Evolutionary conservation across 768 basidiomycete species (phyloP).

Genomic region (Mycena leptocephala): DNA sequence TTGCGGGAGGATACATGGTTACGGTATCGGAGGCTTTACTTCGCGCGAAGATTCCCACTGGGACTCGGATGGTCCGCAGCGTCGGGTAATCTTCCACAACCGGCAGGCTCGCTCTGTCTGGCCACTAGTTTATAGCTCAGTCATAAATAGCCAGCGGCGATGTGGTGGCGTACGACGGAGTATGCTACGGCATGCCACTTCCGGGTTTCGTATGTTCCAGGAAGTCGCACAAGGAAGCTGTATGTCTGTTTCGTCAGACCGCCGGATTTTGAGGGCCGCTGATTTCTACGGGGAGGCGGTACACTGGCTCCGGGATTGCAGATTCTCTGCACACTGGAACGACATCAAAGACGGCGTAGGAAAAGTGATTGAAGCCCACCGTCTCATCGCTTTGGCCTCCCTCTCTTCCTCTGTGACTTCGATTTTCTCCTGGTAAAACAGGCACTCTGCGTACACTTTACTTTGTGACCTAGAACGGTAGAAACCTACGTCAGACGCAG

Average conservation of each 20-base stretch:
- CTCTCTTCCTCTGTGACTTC: slow-evolving; percentile 72
- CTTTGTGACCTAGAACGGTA: slow-evolving; percentile 69
- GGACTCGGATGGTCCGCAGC: slow-evolving; percentile 63
- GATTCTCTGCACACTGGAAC: slow-evolving; percentile 58
- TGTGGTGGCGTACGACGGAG: slow-evolving; percentile 57
- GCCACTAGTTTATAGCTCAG: slow-evolving; percentile 50
- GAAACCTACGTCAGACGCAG: not conserved
- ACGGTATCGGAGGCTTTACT: slow-evolving; percentile 52
- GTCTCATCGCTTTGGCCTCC: slow-evolving; percentile 65
- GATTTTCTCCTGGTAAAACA: slow-evolving; percentile 74
- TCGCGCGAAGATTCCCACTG: slow-evolving; percentile 69
- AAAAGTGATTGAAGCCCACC: not conserved
- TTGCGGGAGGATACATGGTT: not conserved
- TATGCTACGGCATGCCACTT: slow-evolving; percentile 76
- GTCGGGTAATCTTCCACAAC: slow-evolving; percentile 68
- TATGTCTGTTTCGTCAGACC: slow-evolving; percentile 76
- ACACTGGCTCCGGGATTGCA: slow-evolving; percentile 59
- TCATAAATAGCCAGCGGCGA: not conserved
- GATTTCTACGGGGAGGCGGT: slow-evolving; percentile 63
- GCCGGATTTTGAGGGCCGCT: slow-evolving; percentile 68
- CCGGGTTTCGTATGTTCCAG: slow-evolving; percentile 56
- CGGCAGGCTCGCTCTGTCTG: slow-evolving; percentile 65
- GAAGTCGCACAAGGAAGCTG: slow-evolving; percentile 67
- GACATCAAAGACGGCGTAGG: not conserved
- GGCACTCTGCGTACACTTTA: slow-evolving; percentile 72